Percentiles rank a stretch among this genome's conserved stretches.
phyloP scores from a whole-genome alignment of 495 filamentous ascomycete species.

The Friedmanniomyces endolithicus region DNA sequence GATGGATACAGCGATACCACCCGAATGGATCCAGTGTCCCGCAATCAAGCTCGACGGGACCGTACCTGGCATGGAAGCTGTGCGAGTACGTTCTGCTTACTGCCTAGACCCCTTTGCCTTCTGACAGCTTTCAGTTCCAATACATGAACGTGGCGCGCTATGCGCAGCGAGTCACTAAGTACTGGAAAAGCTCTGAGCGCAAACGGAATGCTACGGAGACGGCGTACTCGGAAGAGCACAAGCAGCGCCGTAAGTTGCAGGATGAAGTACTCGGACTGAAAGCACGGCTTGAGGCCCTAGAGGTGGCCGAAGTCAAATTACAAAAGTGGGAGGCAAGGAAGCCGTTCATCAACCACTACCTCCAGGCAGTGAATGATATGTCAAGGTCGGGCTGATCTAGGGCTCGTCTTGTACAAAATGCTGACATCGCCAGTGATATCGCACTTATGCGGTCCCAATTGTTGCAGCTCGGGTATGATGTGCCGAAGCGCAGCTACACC shows the following conservation, averaged over 20 bases:
- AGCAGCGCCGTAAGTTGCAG: constrained; percentile 7
- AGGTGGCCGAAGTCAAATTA: constrained; percentile 18
- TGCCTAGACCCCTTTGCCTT: not conserved
- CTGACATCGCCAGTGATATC: constrained; percentile 24
- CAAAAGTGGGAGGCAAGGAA: constrained; percentile 22
- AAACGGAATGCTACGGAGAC: not conserved
- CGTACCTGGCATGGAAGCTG: constrained; percentile 26
- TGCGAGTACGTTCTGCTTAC: constrained; percentile 22
- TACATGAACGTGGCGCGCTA: constrained; percentile 26
- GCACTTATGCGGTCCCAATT: constrained; percentile 22
- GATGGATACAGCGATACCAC: constrained; percentile 32
- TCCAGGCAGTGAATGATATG: constrained; percentile 20
- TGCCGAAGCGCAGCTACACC: constrained; percentile 18
- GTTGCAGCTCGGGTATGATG: constrained; percentile 20
- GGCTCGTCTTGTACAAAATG: not conserved
- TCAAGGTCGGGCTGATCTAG: constrained; percentile 18
- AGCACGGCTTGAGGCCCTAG: constrained; percentile 15
- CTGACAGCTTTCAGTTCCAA: constrained; percentile 29
- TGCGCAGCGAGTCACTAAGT: constrained; percentile 20
- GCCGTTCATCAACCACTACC: constrained; percentile 26
- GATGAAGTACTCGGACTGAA: constrained; percentile 29
- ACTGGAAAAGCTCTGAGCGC: constrained; percentile 11
- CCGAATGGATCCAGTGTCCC: constrained; percentile 28
- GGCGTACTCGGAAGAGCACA: constrained; percentile 5
- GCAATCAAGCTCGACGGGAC: constrained; percentile 25